A percentile compares a stretch with the other conserved stretches of the same genome.
These are phyloP conservation scores for Mariannaea elegans DNA, from an alignment of 2,329 filamentous ascomycete genomes.

Conservation along the genomic window DNA sequence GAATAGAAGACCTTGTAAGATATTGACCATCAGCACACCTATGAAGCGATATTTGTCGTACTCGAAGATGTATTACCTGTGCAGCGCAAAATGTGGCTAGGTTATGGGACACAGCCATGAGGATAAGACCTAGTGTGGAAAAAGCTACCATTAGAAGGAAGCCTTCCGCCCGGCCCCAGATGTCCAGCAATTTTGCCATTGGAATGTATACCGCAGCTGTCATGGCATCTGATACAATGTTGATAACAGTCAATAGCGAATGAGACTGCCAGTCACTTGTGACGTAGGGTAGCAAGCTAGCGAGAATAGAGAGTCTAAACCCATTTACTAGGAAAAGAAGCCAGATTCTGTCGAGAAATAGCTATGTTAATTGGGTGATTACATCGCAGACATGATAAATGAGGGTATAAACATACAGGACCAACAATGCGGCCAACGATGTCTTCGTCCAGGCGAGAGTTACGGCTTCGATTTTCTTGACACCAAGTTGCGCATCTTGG, in stretches of 20 bases:
- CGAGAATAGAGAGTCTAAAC: constrained; percentile 54
- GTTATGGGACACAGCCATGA: constrained; percentile 67
- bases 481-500: constrained; percentile 46
- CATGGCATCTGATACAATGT: constrained; percentile 63
- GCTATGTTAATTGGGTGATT: constrained; percentile 17
- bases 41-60: not conserved
- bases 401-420: constrained; percentile 39
- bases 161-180: constrained; percentile 70
- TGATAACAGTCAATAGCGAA: constrained; percentile 62
- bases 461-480: constrained; percentile 53
- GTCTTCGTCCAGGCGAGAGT: constrained; percentile 52
- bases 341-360: constrained; percentile 48
- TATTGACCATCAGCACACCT: not conserved
- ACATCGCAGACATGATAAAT: not conserved
- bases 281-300: constrained; percentile 54
- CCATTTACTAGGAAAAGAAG: constrained; percentile 61
- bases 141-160: constrained; percentile 62
- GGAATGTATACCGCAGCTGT: constrained; percentile 69
- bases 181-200: constrained; percentile 68
- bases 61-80: constrained; percentile 46
- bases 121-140: constrained; percentile 59
- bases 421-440: constrained; percentile 44
- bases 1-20: constrained; percentile 65
- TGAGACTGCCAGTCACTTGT: constrained; percentile 62
- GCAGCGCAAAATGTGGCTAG: constrained; percentile 59